Percentiles rank a stretch among this genome's conserved stretches.
phyloP scores from a whole-genome alignment of 805 yeast genomes.

The Lachancea kluyveri region DNA sequence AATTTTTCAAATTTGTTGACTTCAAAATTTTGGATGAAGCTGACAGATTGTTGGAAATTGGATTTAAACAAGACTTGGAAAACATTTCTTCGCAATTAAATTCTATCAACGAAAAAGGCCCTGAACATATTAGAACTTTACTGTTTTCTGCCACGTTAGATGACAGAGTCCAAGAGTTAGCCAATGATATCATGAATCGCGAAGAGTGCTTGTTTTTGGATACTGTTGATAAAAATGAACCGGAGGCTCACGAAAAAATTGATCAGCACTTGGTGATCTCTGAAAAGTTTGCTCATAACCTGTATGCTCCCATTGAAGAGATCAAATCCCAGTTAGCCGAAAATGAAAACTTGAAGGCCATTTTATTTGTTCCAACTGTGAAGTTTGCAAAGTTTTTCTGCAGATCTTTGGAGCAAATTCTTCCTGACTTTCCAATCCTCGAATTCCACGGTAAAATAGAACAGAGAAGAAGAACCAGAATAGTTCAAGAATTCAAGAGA shows the following conservation, averaged over 20 bases:
- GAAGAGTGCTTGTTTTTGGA: slow-evolving; percentile 56
- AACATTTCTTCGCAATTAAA: slow-evolving; percentile 48
- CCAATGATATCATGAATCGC: slow-evolving; percentile 48
- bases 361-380: slow-evolving; percentile 78
- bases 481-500: slow-evolving; percentile 48
- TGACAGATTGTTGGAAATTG: slow-evolving; percentile 76
- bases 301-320: slow-evolving; percentile 50
- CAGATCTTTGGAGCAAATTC: slow-evolving; percentile 31
- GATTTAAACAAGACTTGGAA: slow-evolving; percentile 64
- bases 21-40: slow-evolving; percentile 86
- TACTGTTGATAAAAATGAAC: slow-evolving; percentile 66
- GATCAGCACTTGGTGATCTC: slow-evolving; percentile 59
- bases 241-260: slow-evolving; percentile 74
- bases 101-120: slow-evolving; percentile 26
- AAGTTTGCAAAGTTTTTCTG: slow-evolving; percentile 56
- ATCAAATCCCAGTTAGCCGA: slow-evolving; percentile 35
- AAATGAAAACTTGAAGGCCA: slow-evolving; percentile 59
- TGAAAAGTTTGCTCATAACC: slow-evolving; percentile 48
- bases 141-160: slow-evolving; percentile 88
- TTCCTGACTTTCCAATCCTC: slow-evolving; percentile 25
- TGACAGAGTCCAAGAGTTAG: slow-evolving; percentile 57
- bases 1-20: slow-evolving; percentile 46
- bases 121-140: slow-evolving; percentile 50
- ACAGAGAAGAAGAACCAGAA: slow-evolving; percentile 59
- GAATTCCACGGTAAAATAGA: slow-evolving; percentile 70